A percentile compares a stretch with the other conserved stretches of the same genome.
Conservation (phyloP, 495 filamentous ascomycete species). For the Trichoderma asperelloides region DNA sequence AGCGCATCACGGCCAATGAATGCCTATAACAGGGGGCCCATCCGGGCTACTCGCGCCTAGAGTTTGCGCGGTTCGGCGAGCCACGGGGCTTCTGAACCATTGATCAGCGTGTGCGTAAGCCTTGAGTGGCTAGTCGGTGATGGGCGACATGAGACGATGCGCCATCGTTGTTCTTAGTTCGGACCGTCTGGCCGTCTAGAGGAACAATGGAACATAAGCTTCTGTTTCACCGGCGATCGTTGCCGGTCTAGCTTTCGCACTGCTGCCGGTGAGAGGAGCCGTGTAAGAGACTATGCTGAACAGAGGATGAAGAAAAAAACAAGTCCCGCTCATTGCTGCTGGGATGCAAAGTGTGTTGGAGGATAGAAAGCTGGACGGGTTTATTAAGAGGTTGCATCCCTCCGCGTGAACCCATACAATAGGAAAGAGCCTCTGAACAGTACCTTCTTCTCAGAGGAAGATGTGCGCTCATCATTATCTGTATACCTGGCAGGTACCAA, state of each 20-base stretch:
- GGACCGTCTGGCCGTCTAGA: background rate
- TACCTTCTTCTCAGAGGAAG: no score
- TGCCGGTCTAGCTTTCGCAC: background rate
- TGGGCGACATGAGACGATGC: background rate
- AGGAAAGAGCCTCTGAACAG: no score
- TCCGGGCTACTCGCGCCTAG: background rate
- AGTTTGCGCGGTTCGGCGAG: background rate
- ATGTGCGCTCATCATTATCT: no score
- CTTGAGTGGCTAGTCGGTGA: background rate
- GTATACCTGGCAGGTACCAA: no score
- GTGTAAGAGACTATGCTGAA: no score
- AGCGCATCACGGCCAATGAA: background rate
- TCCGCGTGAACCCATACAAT: no score
- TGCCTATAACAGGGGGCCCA: background rate
- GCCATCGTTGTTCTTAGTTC: background rate
- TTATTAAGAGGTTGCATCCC: no score
- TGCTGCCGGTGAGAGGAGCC: background rate
- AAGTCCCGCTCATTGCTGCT: no score
- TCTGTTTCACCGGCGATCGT: background rate
- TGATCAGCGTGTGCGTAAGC: background rate
- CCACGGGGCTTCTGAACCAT: background rate
- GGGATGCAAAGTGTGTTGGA: no score
- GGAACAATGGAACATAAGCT: background rate
- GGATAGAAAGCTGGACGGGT: no score
- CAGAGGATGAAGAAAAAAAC: no score